Base-by-base conservation (phyloP, 345 rosid species). In the Euphorbia tirucalli region DNA sequence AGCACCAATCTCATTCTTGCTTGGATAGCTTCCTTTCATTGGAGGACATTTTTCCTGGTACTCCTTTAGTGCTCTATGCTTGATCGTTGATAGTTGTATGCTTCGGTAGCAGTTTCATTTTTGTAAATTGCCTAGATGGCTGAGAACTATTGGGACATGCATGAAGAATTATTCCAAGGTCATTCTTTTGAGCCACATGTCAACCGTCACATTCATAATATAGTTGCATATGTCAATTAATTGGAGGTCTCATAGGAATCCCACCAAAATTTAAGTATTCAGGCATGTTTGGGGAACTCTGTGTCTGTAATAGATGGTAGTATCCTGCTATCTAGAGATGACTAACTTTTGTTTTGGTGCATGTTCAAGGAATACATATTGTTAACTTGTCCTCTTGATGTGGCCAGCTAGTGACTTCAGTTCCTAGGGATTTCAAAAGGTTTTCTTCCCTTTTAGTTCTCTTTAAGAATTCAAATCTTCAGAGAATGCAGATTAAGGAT, bases 41-140 rank as follows among this genome's bases (percentile, higher is more conserved):
- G 55, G 86, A 84, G 35, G 93, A 92, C 74, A 66, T 83, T 73
- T 55, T 90, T 31, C 68, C 68, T 43, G 68, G 68, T 64, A 64
- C 25, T 41, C 9, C 11, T 41, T 11, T 64, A 14, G 4, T 64
- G 30, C 49, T 41, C 25, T 41, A 0, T 39, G 16, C n/a, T n/a
- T n/a, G n/a, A n/a, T n/a, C n/a, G n/a, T n/a, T n/a, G n/a, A n/a
- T n/a, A n/a, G n/a, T n/a, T n/a, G n/a, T n/a, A n/a, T n/a, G n/a
- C 52, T 21, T 43, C 13, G 16, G 39, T 18, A 59, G 63, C 32
- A 28, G 15, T 64, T 64, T 24, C 5, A 22, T 39, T 10, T 41
- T 41, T 16, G 2, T 41, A 21, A 7, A 41, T 64, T 64, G 0
- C 22, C 15, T 35, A 18, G n/a, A n/a, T n/a, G n/a, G n/a, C n/a